Percentiles rank a stretch among this genome's conserved stretches.
These are phyloP conservation scores for Pichia sp. DNA, from an alignment of 1,139 yeast species.

Conservation along the genomic window DNA sequence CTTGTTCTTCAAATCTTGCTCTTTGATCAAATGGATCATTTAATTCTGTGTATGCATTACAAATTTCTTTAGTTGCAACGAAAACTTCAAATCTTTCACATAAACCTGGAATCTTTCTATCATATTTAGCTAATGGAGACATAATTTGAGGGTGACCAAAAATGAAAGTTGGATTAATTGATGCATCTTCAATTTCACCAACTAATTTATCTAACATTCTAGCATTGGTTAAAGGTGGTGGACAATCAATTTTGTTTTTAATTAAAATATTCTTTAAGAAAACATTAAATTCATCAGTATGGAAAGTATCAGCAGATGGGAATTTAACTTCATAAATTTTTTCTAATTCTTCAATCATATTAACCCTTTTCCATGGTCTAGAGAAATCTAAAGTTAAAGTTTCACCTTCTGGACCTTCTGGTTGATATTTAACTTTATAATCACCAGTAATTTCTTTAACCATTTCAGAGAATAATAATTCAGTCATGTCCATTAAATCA, in stretches of 20 bases:
- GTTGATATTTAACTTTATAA: constrained; percentile 81
- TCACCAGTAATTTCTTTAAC: constrained; percentile 91
- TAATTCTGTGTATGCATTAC: constrained; percentile 97
- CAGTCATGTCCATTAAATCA: constrained; percentile 96
- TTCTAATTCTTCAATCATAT: constrained; percentile 95
- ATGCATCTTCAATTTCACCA: constrained; percentile 88
- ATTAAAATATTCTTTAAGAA: constrained; percentile 77
- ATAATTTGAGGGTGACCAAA: constrained; percentile 99
- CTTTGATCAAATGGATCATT: constrained; percentile 99
- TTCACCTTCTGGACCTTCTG: constrained; percentile 81
- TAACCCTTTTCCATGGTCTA: constrained; percentile 97
- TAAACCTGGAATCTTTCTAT: constrained; percentile 84
- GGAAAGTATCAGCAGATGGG: constrained; percentile 94
- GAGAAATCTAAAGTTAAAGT: constrained; percentile 77
- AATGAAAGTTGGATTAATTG: constrained; percentile 95
- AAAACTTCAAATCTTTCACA: constrained; percentile 98
- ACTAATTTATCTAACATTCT: constrained; percentile 98
- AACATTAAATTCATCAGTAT: constrained; percentile 87
- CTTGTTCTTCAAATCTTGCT: constrained; percentile 96
- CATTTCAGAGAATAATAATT: constrained; percentile 90
- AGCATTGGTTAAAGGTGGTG: constrained; percentile 96
- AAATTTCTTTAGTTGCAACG: constrained; percentile 96
- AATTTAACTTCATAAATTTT: constrained; percentile 77
- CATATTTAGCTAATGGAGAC: constrained; percentile 98
- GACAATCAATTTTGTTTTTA: constrained; percentile 79